phyloP scores from a whole-genome alignment of 352 stramenopile genomes.

The Phytophthora chlamydospora region DNA sequence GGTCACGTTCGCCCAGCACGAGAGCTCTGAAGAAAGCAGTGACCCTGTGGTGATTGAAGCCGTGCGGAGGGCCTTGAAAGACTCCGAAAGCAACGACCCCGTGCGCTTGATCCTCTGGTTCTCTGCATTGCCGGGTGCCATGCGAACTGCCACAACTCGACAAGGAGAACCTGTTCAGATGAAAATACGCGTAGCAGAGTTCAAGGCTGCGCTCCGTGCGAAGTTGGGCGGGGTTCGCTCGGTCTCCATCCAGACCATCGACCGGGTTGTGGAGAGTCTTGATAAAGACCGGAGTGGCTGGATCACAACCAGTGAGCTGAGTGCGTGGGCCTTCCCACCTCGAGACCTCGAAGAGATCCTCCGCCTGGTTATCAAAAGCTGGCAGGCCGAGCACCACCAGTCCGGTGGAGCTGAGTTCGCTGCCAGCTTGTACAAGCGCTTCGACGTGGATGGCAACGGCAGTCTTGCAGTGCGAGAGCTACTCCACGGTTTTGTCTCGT shows the following conservation, averaged over 20 bases:
- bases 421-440: constrained; percentile 45
- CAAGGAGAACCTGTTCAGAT: constrained; percentile 16
- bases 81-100: constrained; percentile 22
- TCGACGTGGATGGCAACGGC: constrained; percentile 69
- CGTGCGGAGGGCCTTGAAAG: constrained; percentile 25
- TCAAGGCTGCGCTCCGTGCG: constrained; percentile 57
- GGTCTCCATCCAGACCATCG: constrained; percentile 33
- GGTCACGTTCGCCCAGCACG: constrained; percentile 43
- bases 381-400: constrained; percentile 30
- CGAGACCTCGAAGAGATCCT: constrained; percentile 73
- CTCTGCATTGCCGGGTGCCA: constrained; percentile 41
- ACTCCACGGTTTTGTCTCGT: constrained; percentile 47
- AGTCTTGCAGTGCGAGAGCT: constrained; percentile 63
- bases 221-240: constrained; percentile 16
- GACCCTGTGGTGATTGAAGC: constrained; percentile 32
- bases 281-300: constrained; percentile 69
- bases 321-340: constrained; percentile 53
- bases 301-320: constrained; percentile 68
- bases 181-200: constrained; percentile 63
- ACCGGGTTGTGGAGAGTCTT: constrained; percentile 47
- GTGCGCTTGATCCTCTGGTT: constrained; percentile 54
- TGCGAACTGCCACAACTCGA: constrained; percentile 15
- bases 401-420: constrained; percentile 27
- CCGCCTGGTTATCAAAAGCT: constrained; percentile 40
- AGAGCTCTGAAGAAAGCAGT: constrained; percentile 4